Evolutionary conservation across 768 basidiomycete genomes (phyloP), one percentile per base, ranked within the genome.

Genomic region (Hebeloma cylindrosporum): DNA sequence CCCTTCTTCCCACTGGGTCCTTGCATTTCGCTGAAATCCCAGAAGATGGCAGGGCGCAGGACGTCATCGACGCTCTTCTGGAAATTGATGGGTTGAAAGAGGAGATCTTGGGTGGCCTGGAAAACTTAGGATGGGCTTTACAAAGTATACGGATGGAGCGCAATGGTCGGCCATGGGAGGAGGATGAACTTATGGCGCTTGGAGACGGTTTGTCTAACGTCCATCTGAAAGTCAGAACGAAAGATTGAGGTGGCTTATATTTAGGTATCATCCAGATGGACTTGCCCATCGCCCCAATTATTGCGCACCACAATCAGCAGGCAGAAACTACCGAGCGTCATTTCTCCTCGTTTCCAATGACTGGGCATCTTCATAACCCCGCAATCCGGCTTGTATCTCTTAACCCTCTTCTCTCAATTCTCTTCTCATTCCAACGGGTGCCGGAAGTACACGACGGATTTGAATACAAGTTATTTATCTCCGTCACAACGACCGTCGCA

Each of bases 371-470:
- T 27, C 84, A 85, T 56, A 69, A 70, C 2, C 83, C 89, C 7
- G 64, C 73, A 3, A 61, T 92, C 29, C 83, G 88, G 1, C 69
- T 93, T 31, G 82, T 92, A 2, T 85, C 85, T 4, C 69, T 83
- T 2, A 78, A 91, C 53, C 75, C 82, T 3, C 62, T 69, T 11
- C 71, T 88, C n/a, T 71, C 72, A 0, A 31, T 84, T 16, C 63
- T 67, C 2, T 57, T 87, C 28, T 58, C 70, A 0, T 86, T 89
- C 62, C 61, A 75, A 31, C 80, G 85, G 33, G 78, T 92, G 11
- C 88, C 88, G 2, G 85, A 89, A 60, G 78, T 92, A 45, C 77
- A 83, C 39, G 90, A 92, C 54, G 83, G 74, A 2, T 89, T 83
- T 55, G 56, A 68, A 51, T 82, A 83, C 70, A 82, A 73, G 40